Evolutionary conservation across 768 basidiomycete species (phyloP).

Genomic region (Lepiota subincarnata): DNA sequence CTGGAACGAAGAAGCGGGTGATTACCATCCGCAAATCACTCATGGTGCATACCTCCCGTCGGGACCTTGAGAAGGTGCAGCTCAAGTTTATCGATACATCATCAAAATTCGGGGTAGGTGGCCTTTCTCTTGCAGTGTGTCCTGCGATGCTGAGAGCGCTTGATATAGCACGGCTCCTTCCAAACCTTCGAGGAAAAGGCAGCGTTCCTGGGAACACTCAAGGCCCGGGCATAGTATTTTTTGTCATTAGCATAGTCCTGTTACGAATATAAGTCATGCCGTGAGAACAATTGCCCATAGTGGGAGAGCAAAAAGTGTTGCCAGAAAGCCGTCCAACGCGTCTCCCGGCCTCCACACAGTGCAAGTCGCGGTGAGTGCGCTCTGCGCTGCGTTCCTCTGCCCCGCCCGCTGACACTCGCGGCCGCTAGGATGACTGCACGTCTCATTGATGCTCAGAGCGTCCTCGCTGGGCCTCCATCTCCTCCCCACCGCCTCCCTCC

Average conservation of each 20-base stretch:
- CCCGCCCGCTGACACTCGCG: neutral
- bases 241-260: conserved; percentile 33
- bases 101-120: conserved; percentile 90
- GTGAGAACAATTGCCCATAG: conserved; percentile 1
- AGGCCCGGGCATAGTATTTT: conserved; percentile 62
- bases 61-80: conserved; percentile 95
- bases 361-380: conserved; percentile 6
- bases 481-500: conserved; percentile 34
- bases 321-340: conserved; percentile 23
- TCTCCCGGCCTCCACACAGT: conserved; percentile 26
- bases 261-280: conserved; percentile 8
- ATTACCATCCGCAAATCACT: conserved; percentile 96
- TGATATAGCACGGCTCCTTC: conserved; percentile 83
- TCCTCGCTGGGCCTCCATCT: conserved; percentile 67
- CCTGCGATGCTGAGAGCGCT: conserved; percentile 1
- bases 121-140: neutral
- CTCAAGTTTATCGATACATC: conserved; percentile 99
- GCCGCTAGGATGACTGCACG: conserved; percentile 65
- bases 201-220: conserved; percentile 91
- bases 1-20: conserved; percentile 97
- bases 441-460: conserved; percentile 79
- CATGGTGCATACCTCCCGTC: conserved; percentile 92
- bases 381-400: neutral
- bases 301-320: conserved; percentile 21
- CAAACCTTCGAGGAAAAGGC: conserved; percentile 96